phyloP scores from a whole-genome alignment of 2,329 filamentous ascomycete genomes.

The Alternaria ventricosa region DNA sequence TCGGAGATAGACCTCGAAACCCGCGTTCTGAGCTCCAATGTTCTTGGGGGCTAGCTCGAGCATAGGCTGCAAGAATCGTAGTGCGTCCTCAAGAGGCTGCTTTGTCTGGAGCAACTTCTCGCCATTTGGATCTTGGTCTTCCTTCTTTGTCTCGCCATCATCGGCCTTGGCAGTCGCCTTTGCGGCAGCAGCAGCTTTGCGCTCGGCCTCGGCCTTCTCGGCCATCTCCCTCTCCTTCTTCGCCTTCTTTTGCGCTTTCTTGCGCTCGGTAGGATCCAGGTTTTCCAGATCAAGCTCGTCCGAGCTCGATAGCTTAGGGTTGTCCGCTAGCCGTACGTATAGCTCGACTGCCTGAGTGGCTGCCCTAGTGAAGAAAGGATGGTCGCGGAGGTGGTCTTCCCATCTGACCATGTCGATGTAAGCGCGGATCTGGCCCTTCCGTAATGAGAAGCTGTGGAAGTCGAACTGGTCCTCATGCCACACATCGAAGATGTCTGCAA shows the following conservation, averaged over 20 bases:
- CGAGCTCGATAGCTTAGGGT: slow-evolving; percentile 69
- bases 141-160: slow-evolving; percentile 74
- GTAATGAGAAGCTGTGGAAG: slow-evolving; percentile 96
- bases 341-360: slow-evolving; percentile 81
- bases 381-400: slow-evolving; percentile 90
- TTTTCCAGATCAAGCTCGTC: slow-evolving; percentile 63
- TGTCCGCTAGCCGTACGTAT: slow-evolving; percentile 80
- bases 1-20: slow-evolving; percentile 88
- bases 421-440: slow-evolving; percentile 92
- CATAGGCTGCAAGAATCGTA: slow-evolving; percentile 83
- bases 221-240: slow-evolving; percentile 76
- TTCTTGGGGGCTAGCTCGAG: slow-evolving; percentile 82
- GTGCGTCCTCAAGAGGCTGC: slow-evolving; percentile 82
- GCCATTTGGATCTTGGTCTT: slow-evolving; percentile 87
- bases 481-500: slow-evolving; percentile 92
- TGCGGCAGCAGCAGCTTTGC: slow-evolving; percentile 76
- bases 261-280: slow-evolving; percentile 69
- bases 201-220: slow-evolving; percentile 77
- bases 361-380: slow-evolving; percentile 88
- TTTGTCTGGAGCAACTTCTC: slow-evolving; percentile 79
- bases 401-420: slow-evolving; percentile 97
- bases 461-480: slow-evolving; percentile 99
- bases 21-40: slow-evolving; percentile 80
- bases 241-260: slow-evolving; percentile 89
- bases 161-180: slow-evolving; percentile 66